Base-by-base conservation (phyloP, 176 grass and related monocot species). In the Triticum turgidum region DNA sequence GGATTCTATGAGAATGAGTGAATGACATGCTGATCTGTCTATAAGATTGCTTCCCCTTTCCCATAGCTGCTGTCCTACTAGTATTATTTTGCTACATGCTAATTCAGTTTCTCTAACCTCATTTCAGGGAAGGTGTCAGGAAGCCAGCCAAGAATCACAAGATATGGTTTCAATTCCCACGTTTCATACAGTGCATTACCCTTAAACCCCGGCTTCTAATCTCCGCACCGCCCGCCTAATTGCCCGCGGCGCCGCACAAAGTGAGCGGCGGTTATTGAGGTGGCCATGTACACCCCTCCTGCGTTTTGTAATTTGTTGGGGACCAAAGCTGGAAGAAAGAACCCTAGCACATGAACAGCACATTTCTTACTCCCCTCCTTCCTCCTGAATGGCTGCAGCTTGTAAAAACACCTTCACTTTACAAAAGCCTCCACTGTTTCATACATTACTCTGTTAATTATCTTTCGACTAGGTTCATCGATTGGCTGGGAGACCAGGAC, bases 221-320 rank as follows among this genome's bases (percentile, higher is more conserved):
- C 20, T 59, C 30, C 45, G 20, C 18, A 11, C 72, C 79, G 73
- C 45, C 25, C 7, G 17, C 14, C 18, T 4, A 56, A 56, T 56
- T 73, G 81, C 73, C 73, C 42, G 80, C 58, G 74, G 84, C 80
- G 73, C 84, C 25, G 27, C 58, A 74, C 20, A 85, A 90, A 83
- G 80, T 14, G 84, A 74, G 9, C 84, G 66, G 22, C 84, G 45
- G 84, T 3, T 42, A 58, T 34, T 51, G 80, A 58, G 56, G 70
- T 51, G 80, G 10, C 84, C 65, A 72, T 83, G 79, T 65, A 64
- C 80, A 27, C 15, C 80, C 68, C 69, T 65, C 42, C 79, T 73
- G 20, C 42, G 80, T 65, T 65, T 18, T 66, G 80, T 79, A 66
- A 84, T 56, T 12, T 66, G 80, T 73, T 59, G 89, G 77, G 84